Evolutionary conservation across 495 filamentous ascomycete species (phyloP).

Genomic region (Aspergillus heteromorphus): DNA sequence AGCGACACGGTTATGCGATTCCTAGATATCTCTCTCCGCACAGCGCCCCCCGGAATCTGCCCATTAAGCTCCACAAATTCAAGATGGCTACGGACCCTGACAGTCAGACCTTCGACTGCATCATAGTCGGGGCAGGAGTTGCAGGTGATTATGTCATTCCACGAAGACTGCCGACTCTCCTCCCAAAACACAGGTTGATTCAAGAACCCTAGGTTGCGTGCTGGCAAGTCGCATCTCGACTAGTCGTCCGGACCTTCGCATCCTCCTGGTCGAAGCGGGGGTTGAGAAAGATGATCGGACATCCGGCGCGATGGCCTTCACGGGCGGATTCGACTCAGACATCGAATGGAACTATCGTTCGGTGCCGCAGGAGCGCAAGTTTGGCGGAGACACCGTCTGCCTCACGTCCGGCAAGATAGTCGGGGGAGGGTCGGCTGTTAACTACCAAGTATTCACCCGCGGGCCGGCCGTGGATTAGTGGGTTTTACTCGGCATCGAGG

Average conservation of each 20-base stretch:
- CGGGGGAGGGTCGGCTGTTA: neutral
- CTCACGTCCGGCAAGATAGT: neutral
- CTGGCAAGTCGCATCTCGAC: neutral
- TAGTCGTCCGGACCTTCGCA: neutral
- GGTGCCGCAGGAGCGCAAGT: neutral
- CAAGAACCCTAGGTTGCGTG: neutral
- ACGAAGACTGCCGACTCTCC: neutral
- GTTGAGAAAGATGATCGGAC: neutral
- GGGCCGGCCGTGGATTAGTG: neutral
- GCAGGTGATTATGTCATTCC: neutral
- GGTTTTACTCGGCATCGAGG: neutral
- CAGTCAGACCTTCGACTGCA: neutral
- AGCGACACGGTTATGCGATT: no score
- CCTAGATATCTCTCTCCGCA: no score
- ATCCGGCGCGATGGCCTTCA: neutral
- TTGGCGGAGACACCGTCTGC: neutral
- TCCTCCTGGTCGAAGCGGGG: neutral
- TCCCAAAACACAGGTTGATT: neutral
- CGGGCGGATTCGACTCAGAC: neutral
- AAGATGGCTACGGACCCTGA: no score
- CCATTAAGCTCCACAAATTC: neutral
- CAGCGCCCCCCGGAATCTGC: no score
- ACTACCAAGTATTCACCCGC: neutral
- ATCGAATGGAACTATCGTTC: neutral
- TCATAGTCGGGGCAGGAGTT: neutral